A percentile compares a stretch with the other conserved stretches of the same genome.
phyloP scores from a whole-genome alignment of 371 early-diverging fungal genomes.

The Mucor racemosus region DNA sequence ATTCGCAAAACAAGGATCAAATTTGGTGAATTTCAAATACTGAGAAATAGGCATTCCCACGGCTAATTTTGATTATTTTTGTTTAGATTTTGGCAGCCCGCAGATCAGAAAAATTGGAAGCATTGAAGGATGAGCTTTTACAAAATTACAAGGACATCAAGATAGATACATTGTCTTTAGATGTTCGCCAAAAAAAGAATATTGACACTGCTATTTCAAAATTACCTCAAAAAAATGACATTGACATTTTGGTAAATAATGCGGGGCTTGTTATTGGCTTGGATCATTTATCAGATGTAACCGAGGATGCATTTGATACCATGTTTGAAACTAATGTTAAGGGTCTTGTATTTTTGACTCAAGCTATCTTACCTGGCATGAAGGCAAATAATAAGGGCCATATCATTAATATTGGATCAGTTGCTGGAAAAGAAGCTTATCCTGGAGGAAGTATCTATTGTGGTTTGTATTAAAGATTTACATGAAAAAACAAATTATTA shows the following conservation, averaged over 20 bases:
- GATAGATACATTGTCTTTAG: conserved; percentile 69
- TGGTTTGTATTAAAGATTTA: conserved; percentile 26
- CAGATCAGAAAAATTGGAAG: conserved; percentile 68
- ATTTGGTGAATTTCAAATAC: conserved; percentile 58
- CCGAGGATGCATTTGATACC: conserved; percentile 70
- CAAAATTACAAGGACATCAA: conserved; percentile 50
- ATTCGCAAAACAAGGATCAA: conserved; percentile 82
- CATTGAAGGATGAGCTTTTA: conserved; percentile 57
- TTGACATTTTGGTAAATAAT: conserved; percentile 35
- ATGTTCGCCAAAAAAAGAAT: conserved; percentile 58
- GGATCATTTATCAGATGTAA: conserved; percentile 72
- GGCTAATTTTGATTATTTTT: background rate
- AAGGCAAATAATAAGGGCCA: conserved; percentile 73
- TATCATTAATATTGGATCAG: conserved; percentile 88
- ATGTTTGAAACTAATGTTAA: conserved; percentile 95
- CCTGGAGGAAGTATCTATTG: conserved; percentile 86
- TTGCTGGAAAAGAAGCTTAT: conserved; percentile 72
- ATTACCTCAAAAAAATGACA: conserved; percentile 53
- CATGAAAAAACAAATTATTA: background rate
- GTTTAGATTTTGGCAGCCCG: conserved; percentile 78
- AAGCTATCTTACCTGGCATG: conserved; percentile 85
- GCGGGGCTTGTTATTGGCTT: conserved; percentile 43
- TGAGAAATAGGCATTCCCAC: background rate
- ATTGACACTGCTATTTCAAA: conserved; percentile 59
- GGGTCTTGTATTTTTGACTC: conserved; percentile 77